Base-by-base conservation (phyloP, 768 basidiomycete genomes). In the Nevesoporus exiguus region DNA sequence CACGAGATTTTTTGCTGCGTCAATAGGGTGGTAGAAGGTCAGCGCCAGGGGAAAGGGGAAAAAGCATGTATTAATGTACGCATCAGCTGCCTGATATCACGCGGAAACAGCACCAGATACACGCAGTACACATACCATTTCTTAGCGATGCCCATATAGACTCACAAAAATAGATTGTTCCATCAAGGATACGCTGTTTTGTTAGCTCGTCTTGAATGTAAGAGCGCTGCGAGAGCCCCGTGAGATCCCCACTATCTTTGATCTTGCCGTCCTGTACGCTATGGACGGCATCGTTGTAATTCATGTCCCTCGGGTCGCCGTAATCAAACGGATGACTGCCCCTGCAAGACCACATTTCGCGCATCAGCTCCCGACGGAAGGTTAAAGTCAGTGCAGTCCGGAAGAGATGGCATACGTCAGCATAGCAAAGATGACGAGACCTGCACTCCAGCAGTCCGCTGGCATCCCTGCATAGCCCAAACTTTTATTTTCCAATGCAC, bases 371-470 rank as follows among this genome's bases (percentile, higher is more conserved):
- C 15, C 15, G 14, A 29, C 8, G 13, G 37, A 29, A 33, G 27
- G 41, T 49, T 21, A 7, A 41, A 36, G 17, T 54, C 47, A 51
- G 44, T 5, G 47, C 7, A 41, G 8, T 49, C 29, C 30, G 13
- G 33, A 42, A 36, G n/a, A 56, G 34, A 47, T 29, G 37, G 78
- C 88, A 56, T 72, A 93, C 91, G 81, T 80, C 46, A 93, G 74
- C 89, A 93, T 93, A 52, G 90, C 83, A 58, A 85, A 92, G 48
- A 93, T 71, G 49, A 89, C 83, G 6, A 92, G 80, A 6, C 91
- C 91, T 13, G 86, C 81, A 60, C 90, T 91, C 91, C 91, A 93
- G 62, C 90, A 93, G 68, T 93, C 91, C 3, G 90, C 80, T n/a
- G 90, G 88, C 85, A 92, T 86, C 19, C 89, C 89, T 30, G 78